Evolutionary conservation across 148 eudicot genomes (phyloP).

Genomic region (Suaeda aralocaspica): DNA sequence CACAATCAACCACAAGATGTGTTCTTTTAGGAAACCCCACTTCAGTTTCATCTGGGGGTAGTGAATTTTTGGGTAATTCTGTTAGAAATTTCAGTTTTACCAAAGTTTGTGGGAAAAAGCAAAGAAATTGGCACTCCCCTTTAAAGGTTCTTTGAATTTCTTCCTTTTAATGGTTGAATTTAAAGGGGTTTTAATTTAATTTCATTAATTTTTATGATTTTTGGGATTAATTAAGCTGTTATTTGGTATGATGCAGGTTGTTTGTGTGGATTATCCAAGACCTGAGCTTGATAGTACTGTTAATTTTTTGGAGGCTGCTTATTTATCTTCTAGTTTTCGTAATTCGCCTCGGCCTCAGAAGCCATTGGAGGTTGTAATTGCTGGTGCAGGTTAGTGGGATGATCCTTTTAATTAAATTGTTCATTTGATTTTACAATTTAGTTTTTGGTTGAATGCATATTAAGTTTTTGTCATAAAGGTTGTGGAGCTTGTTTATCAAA

Average conservation of each 20-base stretch:
- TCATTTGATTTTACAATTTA: neutral
- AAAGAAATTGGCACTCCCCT: conserved; percentile 24
- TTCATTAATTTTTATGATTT: neutral
- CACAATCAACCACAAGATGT: conserved; percentile 23
- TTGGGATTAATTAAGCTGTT: neutral
- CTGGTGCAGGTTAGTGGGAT: conserved; percentile 72
- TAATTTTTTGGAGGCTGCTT: conserved; percentile 84
- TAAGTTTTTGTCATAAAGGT: neutral
- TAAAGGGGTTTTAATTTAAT: neutral
- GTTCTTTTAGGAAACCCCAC: conserved; percentile 17
- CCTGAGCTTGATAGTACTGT: conserved; percentile 86
- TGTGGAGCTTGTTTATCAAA: neutral
- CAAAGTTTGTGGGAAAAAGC: conserved; percentile 15
- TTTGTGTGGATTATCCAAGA: conserved; percentile 91
- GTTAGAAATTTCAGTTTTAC: conserved; percentile 17
- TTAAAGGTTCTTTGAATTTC: conserved; percentile 21
- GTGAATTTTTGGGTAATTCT: conserved; percentile 23
- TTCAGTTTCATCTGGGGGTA: conserved; percentile 19
- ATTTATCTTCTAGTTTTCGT: conserved; percentile 68
- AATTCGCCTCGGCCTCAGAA: conserved; percentile 66
- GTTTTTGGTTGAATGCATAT: neutral
- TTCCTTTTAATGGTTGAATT: neutral
- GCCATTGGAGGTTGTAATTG: conserved; percentile 75
- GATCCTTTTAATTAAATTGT: conserved; percentile 6
- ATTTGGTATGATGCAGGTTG: conserved; percentile 46